phyloP scores from a whole-genome alignment of 2,329 filamentous ascomycete species.

The Colletotrichum magnum region DNA sequence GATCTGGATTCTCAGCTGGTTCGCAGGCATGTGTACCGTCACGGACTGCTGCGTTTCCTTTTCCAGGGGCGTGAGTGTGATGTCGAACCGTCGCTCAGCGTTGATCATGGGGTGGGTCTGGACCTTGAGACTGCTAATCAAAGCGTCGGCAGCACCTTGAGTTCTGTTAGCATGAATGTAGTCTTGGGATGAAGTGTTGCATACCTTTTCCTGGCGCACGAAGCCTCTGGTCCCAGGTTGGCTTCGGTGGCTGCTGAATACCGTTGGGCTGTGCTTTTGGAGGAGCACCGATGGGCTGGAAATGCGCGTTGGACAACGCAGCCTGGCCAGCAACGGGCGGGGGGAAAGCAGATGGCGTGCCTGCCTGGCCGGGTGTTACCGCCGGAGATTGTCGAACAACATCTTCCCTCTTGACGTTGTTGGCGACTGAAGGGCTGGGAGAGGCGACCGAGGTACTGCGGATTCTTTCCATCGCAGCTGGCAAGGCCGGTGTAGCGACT shows the following conservation, averaged over 20 bases:
- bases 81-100: slow-evolving; percentile 71
- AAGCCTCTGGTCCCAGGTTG: slow-evolving; percentile 49
- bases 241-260: slow-evolving; percentile 51
- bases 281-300: slow-evolving; percentile 36
- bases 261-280: slow-evolving; percentile 48
- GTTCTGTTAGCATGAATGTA: slow-evolving; percentile 43
- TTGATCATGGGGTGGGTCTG: slow-evolving; percentile 78
- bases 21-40: slow-evolving; percentile 77
- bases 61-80: slow-evolving; percentile 76
- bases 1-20: slow-evolving; percentile 80
- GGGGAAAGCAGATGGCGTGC: slow-evolving; percentile 27
- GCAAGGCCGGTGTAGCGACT: slow-evolving; percentile 33
- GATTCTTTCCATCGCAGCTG: slow-evolving; percentile 35
- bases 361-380: slow-evolving; percentile 46
- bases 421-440: slow-evolving; percentile 59
- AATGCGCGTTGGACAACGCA: slow-evolving; percentile 41
- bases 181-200: background rate
- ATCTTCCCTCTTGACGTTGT: slow-evolving; percentile 53
- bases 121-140: slow-evolving; percentile 77
- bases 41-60: slow-evolving; percentile 79
- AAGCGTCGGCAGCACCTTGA: slow-evolving; percentile 69
- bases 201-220: slow-evolving; percentile 61
- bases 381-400: slow-evolving; percentile 50
- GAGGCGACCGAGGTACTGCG: slow-evolving; percentile 59
- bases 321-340: slow-evolving; percentile 42